Conservation (phyloP, 2,329 filamentous ascomycete genomes). For the Chaetomium strumarium region DNA sequence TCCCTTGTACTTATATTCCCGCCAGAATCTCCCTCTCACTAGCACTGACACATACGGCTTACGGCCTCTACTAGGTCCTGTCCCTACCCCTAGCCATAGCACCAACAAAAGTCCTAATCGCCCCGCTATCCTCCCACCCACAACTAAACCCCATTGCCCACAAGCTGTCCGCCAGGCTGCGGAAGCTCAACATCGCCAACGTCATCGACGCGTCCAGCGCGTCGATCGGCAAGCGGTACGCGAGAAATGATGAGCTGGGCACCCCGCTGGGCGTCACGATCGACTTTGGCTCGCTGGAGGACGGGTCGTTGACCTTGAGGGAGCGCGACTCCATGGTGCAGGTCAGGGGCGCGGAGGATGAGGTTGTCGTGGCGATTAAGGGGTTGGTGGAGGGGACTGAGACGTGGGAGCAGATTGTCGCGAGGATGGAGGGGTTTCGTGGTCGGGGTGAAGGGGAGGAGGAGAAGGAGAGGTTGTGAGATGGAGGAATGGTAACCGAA, state of each 20-base stretch:
- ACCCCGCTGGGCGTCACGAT: slow-evolving; percentile 86
- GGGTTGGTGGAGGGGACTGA: background rate
- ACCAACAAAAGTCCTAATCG: slow-evolving; percentile 82
- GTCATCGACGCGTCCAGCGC: slow-evolving; percentile 79
- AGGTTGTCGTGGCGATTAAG: background rate
- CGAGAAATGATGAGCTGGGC: slow-evolving; percentile 84
- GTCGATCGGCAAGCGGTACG: slow-evolving; percentile 70
- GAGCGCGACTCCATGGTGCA: slow-evolving; percentile 83
- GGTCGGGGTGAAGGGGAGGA: background rate
- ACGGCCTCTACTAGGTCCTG: slow-evolving; percentile 32
- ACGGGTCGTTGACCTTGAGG: slow-evolving; percentile 73
- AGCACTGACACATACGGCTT: slow-evolving; percentile 15
- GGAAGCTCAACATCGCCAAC: slow-evolving; percentile 67
- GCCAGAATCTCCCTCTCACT: background rate
- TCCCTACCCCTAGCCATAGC: slow-evolving; percentile 56
- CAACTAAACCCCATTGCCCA: slow-evolving; percentile 58
- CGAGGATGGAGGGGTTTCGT: background rate
- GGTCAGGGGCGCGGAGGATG: slow-evolving; percentile 68
- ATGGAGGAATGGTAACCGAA: background rate
- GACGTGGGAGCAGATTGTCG: slow-evolving; percentile 5
- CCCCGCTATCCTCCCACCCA: slow-evolving; percentile 70
- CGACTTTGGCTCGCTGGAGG: slow-evolving; percentile 84
- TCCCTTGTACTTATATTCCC: too few relatives aligned
- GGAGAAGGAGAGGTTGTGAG: background rate
- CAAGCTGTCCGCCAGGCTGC: slow-evolving; percentile 35